Conservation (phyloP, 352 stramenopile species). For the Phytophthora podocarpi region DNA sequence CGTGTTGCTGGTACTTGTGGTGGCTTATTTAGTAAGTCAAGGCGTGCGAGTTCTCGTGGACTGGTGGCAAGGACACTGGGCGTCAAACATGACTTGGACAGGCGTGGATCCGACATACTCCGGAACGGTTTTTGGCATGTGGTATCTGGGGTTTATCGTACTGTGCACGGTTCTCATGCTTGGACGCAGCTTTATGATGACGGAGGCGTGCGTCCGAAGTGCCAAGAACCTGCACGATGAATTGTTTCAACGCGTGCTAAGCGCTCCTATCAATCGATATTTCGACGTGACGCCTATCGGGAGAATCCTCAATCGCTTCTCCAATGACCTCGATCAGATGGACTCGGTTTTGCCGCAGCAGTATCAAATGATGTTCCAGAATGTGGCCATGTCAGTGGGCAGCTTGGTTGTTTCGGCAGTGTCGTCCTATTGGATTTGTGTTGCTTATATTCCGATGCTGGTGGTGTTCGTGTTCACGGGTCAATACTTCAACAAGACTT, state of each 20-base stretch:
- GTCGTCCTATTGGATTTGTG: constrained; percentile 24
- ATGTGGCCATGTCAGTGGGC: no score
- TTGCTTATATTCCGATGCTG: constrained; percentile 20
- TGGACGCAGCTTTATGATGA: constrained; percentile 27
- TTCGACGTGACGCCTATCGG: constrained; percentile 58
- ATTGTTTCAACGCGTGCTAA: constrained; percentile 45
- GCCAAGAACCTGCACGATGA: constrained; percentile 37
- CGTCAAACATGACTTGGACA: constrained; percentile 33
- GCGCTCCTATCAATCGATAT: constrained; percentile 45
- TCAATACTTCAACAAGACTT: constrained; percentile 71
- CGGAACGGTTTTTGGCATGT: constrained; percentile 24
- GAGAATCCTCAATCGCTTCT: constrained; percentile 54
- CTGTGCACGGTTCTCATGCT: constrained; percentile 15
- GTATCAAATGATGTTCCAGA: constrained; percentile 13
- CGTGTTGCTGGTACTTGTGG: constrained; percentile 15
- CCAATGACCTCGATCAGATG: constrained; percentile 51
- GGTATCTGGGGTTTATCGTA: constrained; percentile 39
- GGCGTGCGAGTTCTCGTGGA: constrained; percentile 26
- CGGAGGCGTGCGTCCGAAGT: constrained; percentile 26
- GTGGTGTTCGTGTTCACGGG: constrained; percentile 13
- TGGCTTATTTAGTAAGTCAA: constrained; percentile 20
- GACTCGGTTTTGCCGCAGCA: constrained; percentile 34
- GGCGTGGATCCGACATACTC: constrained; percentile 26
- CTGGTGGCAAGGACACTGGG: constrained; percentile 38
- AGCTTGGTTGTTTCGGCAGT: constrained; percentile 21